Evolutionary conservation across 345 rosid species (phyloP).

Genomic region (Salix exigua): DNA sequence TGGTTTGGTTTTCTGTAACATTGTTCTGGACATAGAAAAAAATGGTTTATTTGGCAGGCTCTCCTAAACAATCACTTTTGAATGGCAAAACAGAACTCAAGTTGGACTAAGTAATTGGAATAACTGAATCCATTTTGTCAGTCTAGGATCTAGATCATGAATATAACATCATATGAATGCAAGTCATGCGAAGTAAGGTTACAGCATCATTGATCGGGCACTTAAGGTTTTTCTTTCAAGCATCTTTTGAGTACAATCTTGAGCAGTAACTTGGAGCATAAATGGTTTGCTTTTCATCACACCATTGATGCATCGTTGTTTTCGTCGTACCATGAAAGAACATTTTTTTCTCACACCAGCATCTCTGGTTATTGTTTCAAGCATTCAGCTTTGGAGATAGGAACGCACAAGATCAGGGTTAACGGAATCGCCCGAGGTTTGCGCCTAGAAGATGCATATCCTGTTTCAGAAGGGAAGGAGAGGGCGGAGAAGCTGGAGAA

Average conservation of each 20-base stretch:
- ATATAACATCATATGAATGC: not conserved
- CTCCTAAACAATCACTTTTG: not conserved
- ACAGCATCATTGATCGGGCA: not conserved
- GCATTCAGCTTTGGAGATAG: slow-evolving; percentile 58
- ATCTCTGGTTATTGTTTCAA: slow-evolving; percentile 18
- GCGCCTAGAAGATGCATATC: slow-evolving; percentile 62
- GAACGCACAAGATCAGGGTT: slow-evolving; percentile 58
- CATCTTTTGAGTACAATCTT: not conserved
- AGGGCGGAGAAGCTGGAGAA: slow-evolving; percentile 61
- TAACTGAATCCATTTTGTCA: not conserved
- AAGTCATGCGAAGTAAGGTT: not conserved
- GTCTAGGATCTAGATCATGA: not conserved
- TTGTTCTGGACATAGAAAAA: not conserved
- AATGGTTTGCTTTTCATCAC: not conserved
- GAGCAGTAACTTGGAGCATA: not conserved
- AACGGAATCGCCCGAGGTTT: slow-evolving; percentile 68
- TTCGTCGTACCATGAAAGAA: not conserved
- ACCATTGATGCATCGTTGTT: not conserved
- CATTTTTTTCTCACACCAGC: not conserved
- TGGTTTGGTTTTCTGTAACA: not conserved
- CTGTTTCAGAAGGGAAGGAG: slow-evolving; percentile 54
- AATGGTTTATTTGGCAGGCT: not conserved
- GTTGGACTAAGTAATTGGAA: not conserved
- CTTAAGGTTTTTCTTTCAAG: not conserved
- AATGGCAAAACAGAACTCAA: not conserved